Evolutionary conservation across 2,329 filamentous ascomycete genomes (phyloP), one percentile per base, ranked within the genome.

Genomic region (Cladosporium sp.): DNA sequence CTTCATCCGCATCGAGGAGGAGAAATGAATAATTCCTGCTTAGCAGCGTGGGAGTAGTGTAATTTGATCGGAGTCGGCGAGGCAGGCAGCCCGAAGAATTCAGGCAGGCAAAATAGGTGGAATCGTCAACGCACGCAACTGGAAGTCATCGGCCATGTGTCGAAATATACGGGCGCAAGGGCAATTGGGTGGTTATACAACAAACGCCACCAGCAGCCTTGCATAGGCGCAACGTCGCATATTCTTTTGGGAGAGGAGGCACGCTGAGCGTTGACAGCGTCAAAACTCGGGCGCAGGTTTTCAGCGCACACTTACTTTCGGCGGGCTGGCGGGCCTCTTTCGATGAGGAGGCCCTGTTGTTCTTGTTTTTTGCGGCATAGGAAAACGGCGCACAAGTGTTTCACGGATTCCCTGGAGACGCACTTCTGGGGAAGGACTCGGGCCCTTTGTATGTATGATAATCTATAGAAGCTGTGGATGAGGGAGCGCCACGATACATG

Each of bases 1-100:
- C 76, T 89, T 89, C 78, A 87, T 88, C 58, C 70, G 72, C 37
- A 70, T 72, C 44, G 72, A 76, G 67, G 74, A 74, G 53, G 76
- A 75, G 65, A 70, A 69, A 67, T 72, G 67, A 71, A 53, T 21
- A 14, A 16, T n/a, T 5, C 28, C 21, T 21, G 11, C 11, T 5
- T 37, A 40, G n/a, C 14, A 28, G 46, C 28, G 21, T 37, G 6
- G 44, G 44, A 12, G 29, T 29, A 44, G 29, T 57, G 21, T 40
- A 49, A 59, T 29, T 29, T 50, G 12, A 3, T 14, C n/a, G 55
- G 37, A 29, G 37, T 23, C 23, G 58, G 40, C 28, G 21, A 21
- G 40, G 57, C 33, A 31, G 11, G 40, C n/a, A 26, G 40, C 58
- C 28, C 33, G 33, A 23, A 16, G 14, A 23, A 18, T 23, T 18